Evolutionary conservation across 495 filamentous ascomycete species (phyloP), one percentile per base, ranked within the genome.

Genomic region (Astrothelium subdiscretum): DNA sequence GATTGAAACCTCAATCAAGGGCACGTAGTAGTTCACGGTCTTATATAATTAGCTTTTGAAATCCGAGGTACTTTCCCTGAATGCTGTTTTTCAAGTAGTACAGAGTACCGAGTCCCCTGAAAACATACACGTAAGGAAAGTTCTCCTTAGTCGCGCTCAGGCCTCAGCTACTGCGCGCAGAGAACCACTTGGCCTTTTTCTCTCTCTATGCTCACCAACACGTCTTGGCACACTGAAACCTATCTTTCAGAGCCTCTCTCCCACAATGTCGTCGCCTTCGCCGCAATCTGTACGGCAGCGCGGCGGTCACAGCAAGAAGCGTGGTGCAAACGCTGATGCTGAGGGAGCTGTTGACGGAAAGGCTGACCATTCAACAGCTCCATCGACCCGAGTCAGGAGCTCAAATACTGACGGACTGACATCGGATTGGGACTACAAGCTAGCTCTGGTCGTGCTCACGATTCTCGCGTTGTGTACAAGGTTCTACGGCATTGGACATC

Each of bases 401-500:
- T 61, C 66, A 32, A 64, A 68, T 35, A 63, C 62, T 32, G 59
- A 65, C 31, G 64, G 65, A 2, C 62, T 65, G 15, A 66, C 62
- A 59, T 83, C 80, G 29, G 87, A 95, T 75, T 87, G 85, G 79
- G 89, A 92, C 71, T 95, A 96, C 80, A 87, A 89, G 80, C 76
- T 95, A 68, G 89, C 84, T 63, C 79, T 96, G 61, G 70, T 74
- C 40, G 71, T 96, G 66, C 83, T 97, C 69, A 97, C 92, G 6
- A 69, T 81, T 44, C 70, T 95, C 67, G 92, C 92, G 57, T 97
- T 97, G 72, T 72, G 89, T 60, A 97, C 94, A 31, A 80, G 94
- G 65, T 99, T 97, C 77, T 97, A 87, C 81, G 91, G 89, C 61
- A 95, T 99, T 71, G 87, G 81, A 63, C 91, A 96, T 75, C 94